Base-by-base conservation (phyloP, 495 filamentous ascomycete genomes). In the Letharia lupina region DNA sequence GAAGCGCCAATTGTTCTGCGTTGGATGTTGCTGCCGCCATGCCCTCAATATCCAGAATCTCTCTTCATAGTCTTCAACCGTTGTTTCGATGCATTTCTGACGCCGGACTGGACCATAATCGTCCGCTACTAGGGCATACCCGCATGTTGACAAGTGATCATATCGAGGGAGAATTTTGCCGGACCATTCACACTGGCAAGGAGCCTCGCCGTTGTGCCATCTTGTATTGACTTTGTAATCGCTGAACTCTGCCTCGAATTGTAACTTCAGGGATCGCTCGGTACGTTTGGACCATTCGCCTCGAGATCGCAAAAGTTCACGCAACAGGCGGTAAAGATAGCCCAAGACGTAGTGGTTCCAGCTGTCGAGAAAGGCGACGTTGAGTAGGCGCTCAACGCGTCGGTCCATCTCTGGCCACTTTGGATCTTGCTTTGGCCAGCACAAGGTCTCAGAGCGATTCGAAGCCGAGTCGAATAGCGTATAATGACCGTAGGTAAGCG, bases 1-100 rank as follows among this genome's bases (percentile, higher is more conserved):
- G n/a, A 62, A 71, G 15, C 60, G 39, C 57, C 74, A 69, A 31
- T 63, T 56, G 6, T 57, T 54, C 20, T 74, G 70, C 3, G 33
- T 62, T 2, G 79, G 76, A 65, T 81, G 80, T 10, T 77, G 79
- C 60, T 70, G 71, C 13, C 76, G 70, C 62, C 72, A 70, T 10
- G 75, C 76, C 2, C 80, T 72, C 28, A 82, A 70, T 18, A 81
- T 69, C 80, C 78, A 71, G 41, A 75, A 73, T 23, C 52, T 68
- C 12, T 60, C 58, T 66, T 82, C 80, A 40, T 77, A 61, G 6
- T 54, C 31, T 10, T 73, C 68, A 35, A 75, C 69, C 6, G 69
- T 20, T 41, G 68, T 47, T 44, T 54, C 28, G 3, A 71, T n/a
- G 15, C 62, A 62, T 15, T 42, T 50, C 31, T 16, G 41, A 48